Evolutionary conservation across 108 stramenopile species (phyloP), one percentile per base, ranked within the genome.

Genomic region (Chaetoceros muelleri): DNA sequence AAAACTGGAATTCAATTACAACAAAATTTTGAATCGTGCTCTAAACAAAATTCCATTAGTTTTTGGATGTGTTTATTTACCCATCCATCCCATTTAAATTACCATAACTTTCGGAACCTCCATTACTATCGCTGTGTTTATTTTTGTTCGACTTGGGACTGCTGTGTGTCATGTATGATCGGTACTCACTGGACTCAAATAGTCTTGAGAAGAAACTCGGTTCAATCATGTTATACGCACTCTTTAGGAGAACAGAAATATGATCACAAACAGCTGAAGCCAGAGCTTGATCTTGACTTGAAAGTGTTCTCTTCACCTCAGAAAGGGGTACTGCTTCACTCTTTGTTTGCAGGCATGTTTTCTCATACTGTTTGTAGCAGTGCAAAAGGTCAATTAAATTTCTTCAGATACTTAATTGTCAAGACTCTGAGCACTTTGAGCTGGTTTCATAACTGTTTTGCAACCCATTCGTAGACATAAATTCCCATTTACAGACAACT

Each of bases 361-460:
- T 64, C 44, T 57, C 60, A 19, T 68, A 64, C 57, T 93, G 79
- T 29, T 82, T 66, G 30, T 62, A 67, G 7, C 75, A 76, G 64
- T 86, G 87, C 3, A 71, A 56, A 49, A 79, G 28, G 55, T 93
- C 83, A 55, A 86, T 84, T 49, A 93, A 71, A 30, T 73, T 78
- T 61, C 85, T 80, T 28, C 85, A 60, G 48, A 88, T 88, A 61
- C 86, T 87, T 45, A 88, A 74, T 58, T 93, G 90, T 84, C 74
- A 0, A 93, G 57, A 13, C 64, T 48, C 13, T 68, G 65, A 47
- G 85, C 85, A 3, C 64, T 63, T 31, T 67, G 68, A 22, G 70
- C 61, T 13, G 73, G 46, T 23, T 51, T 61, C 80, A 87, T 79
- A 24, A 67, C 62, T 1, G 85, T 86, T 62, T 70, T 81, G 73